Evolutionary conservation across 176 grass and related monocot species (phyloP), one percentile per base, ranked within the genome.

Genomic region (Dendrocalamus sinicus): DNA sequence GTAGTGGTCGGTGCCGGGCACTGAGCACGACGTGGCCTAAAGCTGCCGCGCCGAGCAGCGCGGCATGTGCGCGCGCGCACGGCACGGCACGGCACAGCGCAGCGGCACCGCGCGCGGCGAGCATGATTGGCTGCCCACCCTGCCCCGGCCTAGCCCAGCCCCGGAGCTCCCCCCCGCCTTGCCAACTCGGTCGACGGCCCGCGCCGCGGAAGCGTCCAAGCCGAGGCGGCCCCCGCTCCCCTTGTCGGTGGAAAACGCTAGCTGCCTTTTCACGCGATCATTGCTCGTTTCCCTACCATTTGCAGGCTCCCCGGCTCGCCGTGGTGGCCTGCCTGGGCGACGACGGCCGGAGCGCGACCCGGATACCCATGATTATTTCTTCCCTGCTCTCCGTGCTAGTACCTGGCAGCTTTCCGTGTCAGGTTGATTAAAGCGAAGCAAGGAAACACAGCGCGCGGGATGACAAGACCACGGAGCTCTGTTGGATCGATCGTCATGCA

Each of bases 1-100:
- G 77, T 61, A 79, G 84, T 45, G 80, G 89, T 75, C 89, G 89
- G 89, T 91, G 89, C 85, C 12, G 81, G 84, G 45, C 14, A 20
- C 63, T 85, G 87, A 45, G 3, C 32, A 72, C 83, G 88, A 72
- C 59, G 57, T 67, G 48, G 48, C 66, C 73, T 66, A 87, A 90
- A 83, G 80, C 89, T 87, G 89, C 73, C 28, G 52, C 76, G 53
- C 62, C 60, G 64, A 30, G 75, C 40, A 72, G 26, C 52, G 54
- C 9, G 13, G 48, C 62, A 40, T 51, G 67, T 59, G 77, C 50
- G 55, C 54, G 57, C 26, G 44, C 28, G 12, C 73, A n/a, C 48
- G 22, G 55, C 78, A 22, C 48, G 22, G 55, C 78, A 24, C 71
- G 48, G 50, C 55, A 7, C 55, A 26, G 48, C 81, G 53, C 39